Conservation (phyloP, 805 yeast species). For the Lipomyces sp. region DNA sequence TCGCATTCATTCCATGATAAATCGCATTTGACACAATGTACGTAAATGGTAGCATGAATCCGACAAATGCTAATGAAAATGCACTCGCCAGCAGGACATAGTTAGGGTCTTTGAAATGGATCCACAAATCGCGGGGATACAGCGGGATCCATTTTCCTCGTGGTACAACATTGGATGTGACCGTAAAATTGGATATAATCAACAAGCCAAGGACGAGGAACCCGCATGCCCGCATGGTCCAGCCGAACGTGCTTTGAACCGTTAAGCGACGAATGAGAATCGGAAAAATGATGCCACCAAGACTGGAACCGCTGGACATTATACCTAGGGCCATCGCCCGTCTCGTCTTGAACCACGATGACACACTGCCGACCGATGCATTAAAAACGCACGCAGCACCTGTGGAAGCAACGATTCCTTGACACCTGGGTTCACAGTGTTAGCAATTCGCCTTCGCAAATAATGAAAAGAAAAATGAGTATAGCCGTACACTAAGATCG, state of each 20-base stretch:
- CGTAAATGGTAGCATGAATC: constrained; percentile 42
- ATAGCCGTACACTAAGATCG: constrained; percentile 57
- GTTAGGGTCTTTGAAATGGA: constrained; percentile 25
- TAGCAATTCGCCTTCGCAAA: constrained; percentile 51
- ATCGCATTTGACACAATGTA: constrained; percentile 44
- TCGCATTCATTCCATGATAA: constrained; percentile 32
- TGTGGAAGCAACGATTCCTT: constrained; percentile 37
- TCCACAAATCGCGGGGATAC: constrained; percentile 25
- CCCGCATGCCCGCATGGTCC: constrained; percentile 59
- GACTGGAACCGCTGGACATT: constrained; percentile 57
- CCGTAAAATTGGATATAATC: constrained; percentile 38
- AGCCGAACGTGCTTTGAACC: constrained; percentile 54
- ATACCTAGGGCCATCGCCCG: constrained; percentile 55
- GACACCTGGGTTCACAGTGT: constrained; percentile 50
- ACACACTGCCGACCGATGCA: constrained; percentile 29
- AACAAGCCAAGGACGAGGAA: constrained; percentile 50
- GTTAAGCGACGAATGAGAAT: constrained; percentile 52
- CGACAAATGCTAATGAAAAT: constrained; percentile 29
- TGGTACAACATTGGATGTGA: constrained; percentile 34
- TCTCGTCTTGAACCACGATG: constrained; percentile 50
- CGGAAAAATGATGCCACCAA: constrained; percentile 59
- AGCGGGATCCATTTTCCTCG: constrained; percentile 28
- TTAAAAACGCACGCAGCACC: constrained; percentile 32
- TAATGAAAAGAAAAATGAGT: constrained; percentile 52
- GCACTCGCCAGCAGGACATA: constrained; percentile 28